These are phyloP conservation scores for Leccinum uliginosum DNA, from an alignment of 768 basidiomycete genomes.

Conservation along the genomic window DNA sequence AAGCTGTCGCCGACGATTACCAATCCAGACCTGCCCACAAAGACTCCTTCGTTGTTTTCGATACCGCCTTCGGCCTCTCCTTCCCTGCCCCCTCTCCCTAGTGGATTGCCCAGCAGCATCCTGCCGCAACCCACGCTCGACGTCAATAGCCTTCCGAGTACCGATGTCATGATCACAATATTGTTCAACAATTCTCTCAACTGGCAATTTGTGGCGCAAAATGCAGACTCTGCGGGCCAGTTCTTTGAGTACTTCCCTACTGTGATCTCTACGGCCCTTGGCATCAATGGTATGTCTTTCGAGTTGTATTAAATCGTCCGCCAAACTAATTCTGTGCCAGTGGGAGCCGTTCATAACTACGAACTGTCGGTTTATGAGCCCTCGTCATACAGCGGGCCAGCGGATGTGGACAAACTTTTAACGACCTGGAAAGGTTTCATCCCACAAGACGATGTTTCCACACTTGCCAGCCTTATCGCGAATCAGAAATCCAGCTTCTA, in stretches of 20 bases:
- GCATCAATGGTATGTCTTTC: constrained; percentile 35
- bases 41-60: constrained; percentile 26
- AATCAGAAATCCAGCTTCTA: constrained; percentile 62
- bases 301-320: background rate
- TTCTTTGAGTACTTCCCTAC: constrained; percentile 70
- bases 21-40: constrained; percentile 36
- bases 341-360: constrained; percentile 39
- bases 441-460: constrained; percentile 47
- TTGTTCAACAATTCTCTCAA: constrained; percentile 56
- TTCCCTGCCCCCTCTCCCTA: constrained; percentile 43
- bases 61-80: constrained; percentile 24
- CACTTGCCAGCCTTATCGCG: constrained; percentile 63
- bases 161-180: constrained; percentile 55
- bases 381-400: constrained; percentile 42
- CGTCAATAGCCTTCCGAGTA: constrained; percentile 30
- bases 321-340: constrained; percentile 34
- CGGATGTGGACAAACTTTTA: constrained; percentile 47
- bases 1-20: constrained; percentile 24
- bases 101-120: constrained; percentile 57
- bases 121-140: constrained; percentile 36
- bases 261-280: constrained; percentile 44
- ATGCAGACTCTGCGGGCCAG: constrained; percentile 59
- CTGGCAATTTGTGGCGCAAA: constrained; percentile 67
- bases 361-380: constrained; percentile 73
- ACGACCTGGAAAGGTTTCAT: constrained; percentile 76